phyloP scores from a whole-genome alignment of 2,329 filamentous ascomycete species.

The Hypoxylon sp. region DNA sequence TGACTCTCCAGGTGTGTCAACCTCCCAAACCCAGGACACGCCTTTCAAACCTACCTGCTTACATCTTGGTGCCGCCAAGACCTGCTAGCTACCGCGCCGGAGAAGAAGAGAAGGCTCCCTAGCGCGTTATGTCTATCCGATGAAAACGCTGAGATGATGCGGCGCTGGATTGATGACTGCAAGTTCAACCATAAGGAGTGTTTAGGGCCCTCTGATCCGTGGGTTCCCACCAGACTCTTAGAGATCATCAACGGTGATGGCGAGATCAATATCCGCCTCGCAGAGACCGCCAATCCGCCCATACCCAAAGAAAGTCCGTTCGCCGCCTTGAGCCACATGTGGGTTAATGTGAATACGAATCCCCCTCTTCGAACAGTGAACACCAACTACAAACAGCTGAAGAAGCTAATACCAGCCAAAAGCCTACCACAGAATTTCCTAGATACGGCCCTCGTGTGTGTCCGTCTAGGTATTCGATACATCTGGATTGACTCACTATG shows the following conservation, averaged over 20 bases:
- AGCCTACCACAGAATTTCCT: slow-evolving; percentile 36
- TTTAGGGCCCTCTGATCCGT: slow-evolving; percentile 10
- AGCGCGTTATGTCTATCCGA: slow-evolving; percentile 21
- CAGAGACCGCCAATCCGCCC: slow-evolving; percentile 26
- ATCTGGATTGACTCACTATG: slow-evolving; percentile 1
- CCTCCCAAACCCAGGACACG: not conserved
- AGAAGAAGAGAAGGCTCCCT: slow-evolving; percentile 27
- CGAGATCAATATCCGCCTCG: slow-evolving; percentile 23
- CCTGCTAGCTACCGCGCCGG: slow-evolving; percentile 15
- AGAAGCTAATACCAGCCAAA: slow-evolving; percentile 19
- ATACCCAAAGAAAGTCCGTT: slow-evolving; percentile 12
- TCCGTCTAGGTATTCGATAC: slow-evolving; percentile 30
- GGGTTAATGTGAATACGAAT: slow-evolving; percentile 29
- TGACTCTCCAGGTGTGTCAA: slow-evolving; percentile 36
- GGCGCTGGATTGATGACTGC: slow-evolving; percentile 35
- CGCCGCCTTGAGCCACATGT: slow-evolving; percentile 42
- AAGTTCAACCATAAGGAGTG: slow-evolving; percentile 27
- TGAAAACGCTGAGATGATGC: slow-evolving; percentile 33
- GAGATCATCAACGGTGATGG: slow-evolving; percentile 11
- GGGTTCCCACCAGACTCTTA: slow-evolving; percentile 38
- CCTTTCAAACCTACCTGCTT: not conserved
- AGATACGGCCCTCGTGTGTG: slow-evolving; percentile 36
- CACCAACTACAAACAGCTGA: slow-evolving; percentile 25
- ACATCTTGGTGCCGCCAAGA: slow-evolving; percentile 1
- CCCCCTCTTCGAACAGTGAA: slow-evolving; percentile 32